Percentiles rank a stretch among this genome's conserved stretches.
Evolutionary conservation across 805 yeast species (phyloP).

Genomic region (Candida ulmi): DNA sequence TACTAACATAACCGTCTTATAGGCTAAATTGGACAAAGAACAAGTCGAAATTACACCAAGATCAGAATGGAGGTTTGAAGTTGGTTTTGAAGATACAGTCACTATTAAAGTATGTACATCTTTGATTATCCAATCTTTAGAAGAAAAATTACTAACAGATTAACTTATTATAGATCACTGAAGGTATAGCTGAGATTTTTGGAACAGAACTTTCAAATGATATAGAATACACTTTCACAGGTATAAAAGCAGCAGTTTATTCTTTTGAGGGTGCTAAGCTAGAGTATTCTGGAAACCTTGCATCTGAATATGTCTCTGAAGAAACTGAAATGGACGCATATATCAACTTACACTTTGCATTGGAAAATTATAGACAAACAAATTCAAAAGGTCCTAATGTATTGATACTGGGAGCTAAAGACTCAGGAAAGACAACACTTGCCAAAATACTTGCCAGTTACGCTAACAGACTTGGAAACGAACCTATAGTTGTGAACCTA

Average conservation of each 20-base stretch:
- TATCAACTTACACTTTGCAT: constrained; percentile 66
- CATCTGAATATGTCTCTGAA: constrained; percentile 61
- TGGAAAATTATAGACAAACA: constrained; percentile 48
- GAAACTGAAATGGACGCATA: constrained; percentile 63
- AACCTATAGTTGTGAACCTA: constrained; percentile 73
- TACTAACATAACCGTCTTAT: constrained; percentile 7
- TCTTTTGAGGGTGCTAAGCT: constrained; percentile 64
- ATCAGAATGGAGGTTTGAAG: constrained; percentile 76
- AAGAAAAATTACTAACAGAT: background rate
- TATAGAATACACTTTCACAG: constrained; percentile 51
- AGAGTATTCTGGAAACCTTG: constrained; percentile 31
- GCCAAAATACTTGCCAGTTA: constrained; percentile 67
- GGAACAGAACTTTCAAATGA: constrained; percentile 89
- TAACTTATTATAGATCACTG: constrained; percentile 25
- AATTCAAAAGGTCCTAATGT: constrained; percentile 37
- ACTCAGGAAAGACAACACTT: constrained; percentile 76
- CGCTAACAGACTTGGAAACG: constrained; percentile 61
- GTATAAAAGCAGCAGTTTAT: constrained; percentile 48
- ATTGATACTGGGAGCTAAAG: constrained; percentile 65
- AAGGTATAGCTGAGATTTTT: constrained; percentile 83
- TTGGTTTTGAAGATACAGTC: constrained; percentile 44
- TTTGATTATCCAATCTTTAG: background rate
- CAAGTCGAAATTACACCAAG: constrained; percentile 22
- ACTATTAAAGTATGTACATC: constrained; percentile 36
- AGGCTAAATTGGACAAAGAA: constrained; percentile 5